Base-by-base conservation (phyloP, 345 rosid species). In the Eucalyptus pauciflora region DNA sequence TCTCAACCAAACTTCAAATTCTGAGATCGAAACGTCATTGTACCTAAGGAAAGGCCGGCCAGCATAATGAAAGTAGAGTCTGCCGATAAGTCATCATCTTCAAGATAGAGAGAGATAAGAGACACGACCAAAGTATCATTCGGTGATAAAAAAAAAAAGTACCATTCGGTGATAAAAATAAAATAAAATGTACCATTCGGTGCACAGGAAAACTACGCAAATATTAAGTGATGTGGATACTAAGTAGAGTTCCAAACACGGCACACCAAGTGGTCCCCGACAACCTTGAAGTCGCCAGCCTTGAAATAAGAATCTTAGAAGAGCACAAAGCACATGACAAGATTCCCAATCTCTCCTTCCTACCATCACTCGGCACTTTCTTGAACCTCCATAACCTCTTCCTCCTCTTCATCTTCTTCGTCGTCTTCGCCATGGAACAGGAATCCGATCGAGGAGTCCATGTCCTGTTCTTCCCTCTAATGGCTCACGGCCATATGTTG, bases 401-500 rank as follows among this genome's bases (percentile, higher is more conserved):
- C 27, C 46, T 37, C 43, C 7, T 64, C 71, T 4, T 64, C 76
- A 13, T 64, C 76, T 29, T 76, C 83, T 12, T 37, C 15, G 4
- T 37, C 83, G 2, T 10, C 48, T 2, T 11, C 4, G 14, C 83
- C 83, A 76, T 76, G 83, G 48, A 13, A 20, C 24, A 2, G 8
- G 48, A 76, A 12, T 41, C 83, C 48, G 83, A 76, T 37, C 83
- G 83, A 14, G 33, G 31, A 48, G 88, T 91, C 33, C 94, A 93
- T 25, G 43, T 91, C 13, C 9, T 87, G 24, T 93, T 93, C 91
- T 89, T 93, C 51, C 95, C 94, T 9, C 85, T 86, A 29, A 88
- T 91, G 92, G 91, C 92, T 13, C 89, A 89, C 80, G 93, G 93
- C 60, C 94, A 95, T 91, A 91, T 91, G 92, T 92, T 94, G 48